These are phyloP conservation scores for Diversispora epigaea DNA, from an alignment of 192 early-diverging fungal genomes.

Conservation along the genomic window DNA sequence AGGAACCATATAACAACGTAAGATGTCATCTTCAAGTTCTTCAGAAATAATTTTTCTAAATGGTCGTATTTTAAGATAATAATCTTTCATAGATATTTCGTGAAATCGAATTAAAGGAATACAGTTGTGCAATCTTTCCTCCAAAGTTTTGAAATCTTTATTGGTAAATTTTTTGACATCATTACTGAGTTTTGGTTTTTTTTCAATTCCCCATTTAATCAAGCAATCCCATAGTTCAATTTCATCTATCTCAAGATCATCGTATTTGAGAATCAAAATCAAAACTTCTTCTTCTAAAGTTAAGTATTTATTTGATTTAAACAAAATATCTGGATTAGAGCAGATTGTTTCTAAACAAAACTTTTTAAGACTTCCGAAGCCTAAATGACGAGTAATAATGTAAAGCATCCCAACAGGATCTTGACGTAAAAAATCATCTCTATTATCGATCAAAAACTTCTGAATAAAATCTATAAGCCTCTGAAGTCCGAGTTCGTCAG, in stretches of 20 bases:
- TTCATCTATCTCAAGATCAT: not conserved
- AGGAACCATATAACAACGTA: not conserved
- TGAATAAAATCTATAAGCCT: too few species aligned
- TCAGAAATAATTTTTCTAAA: not conserved
- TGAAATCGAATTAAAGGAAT: slow-evolving; percentile 2
- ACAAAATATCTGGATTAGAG: not conserved
- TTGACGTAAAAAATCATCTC: not conserved
- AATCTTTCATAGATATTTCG: not conserved
- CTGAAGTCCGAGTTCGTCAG: too few species aligned
- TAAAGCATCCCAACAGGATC: not conserved
- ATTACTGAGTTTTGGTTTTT: not conserved
- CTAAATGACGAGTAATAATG: not conserved
- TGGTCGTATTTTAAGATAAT: not conserved
- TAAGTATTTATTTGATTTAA: not conserved
- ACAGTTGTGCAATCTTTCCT: not conserved
- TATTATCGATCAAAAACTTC: too few species aligned
- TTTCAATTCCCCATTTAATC: not conserved
- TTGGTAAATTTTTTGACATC: not conserved
- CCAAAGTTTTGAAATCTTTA: not conserved
- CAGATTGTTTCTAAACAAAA: not conserved
- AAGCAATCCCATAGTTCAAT: not conserved
- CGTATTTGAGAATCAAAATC: not conserved
- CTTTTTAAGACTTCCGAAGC: not conserved
- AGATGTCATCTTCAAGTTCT: not conserved
- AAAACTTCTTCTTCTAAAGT: not conserved